These are phyloP conservation scores for Pseudofabraea citricarpa DNA, from an alignment of 2,329 filamentous ascomycete species.

Conservation along the genomic window DNA sequence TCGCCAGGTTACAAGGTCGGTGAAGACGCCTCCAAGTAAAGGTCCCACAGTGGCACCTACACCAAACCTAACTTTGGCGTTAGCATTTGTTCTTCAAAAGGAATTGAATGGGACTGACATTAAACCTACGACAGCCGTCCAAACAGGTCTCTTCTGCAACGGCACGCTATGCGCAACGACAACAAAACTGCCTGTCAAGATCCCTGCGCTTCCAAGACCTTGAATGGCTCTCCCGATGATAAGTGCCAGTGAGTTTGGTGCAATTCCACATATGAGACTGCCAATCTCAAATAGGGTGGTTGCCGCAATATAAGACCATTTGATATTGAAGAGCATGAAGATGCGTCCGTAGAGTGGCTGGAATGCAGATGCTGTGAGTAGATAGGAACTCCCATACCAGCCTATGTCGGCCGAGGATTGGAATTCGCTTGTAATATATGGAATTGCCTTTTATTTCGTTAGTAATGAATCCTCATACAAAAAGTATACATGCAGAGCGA, in stretches of 20 bases:
- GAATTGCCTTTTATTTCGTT: conserved; percentile 29
- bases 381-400: conserved; percentile 32
- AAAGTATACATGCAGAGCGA: neutral
- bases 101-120: conserved; percentile 14
- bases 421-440: conserved; percentile 33
- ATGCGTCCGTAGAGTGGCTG: conserved; percentile 18
- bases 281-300: conserved; percentile 28
- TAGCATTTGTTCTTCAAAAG: too few species aligned
- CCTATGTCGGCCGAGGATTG: conserved; percentile 30
- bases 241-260: conserved; percentile 25
- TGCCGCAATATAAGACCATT: conserved; percentile 21
- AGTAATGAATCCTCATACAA: too few species aligned
- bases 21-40: conserved; percentile 26
- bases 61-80: neutral
- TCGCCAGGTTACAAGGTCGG: conserved; percentile 28
- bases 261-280: conserved; percentile 25
- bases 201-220: conserved; percentile 25
- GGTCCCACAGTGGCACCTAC: conserved; percentile 19
- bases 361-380: conserved; percentile 27
- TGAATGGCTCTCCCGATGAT: conserved; percentile 29
- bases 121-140: conserved; percentile 26
- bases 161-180: conserved; percentile 32
- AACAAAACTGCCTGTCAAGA: conserved; percentile 34
- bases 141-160: conserved; percentile 23
- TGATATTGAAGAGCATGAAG: conserved; percentile 17